phyloP scores from a whole-genome alignment of 2,329 filamentous ascomycete genomes.

The Alternaria incomplexa region DNA sequence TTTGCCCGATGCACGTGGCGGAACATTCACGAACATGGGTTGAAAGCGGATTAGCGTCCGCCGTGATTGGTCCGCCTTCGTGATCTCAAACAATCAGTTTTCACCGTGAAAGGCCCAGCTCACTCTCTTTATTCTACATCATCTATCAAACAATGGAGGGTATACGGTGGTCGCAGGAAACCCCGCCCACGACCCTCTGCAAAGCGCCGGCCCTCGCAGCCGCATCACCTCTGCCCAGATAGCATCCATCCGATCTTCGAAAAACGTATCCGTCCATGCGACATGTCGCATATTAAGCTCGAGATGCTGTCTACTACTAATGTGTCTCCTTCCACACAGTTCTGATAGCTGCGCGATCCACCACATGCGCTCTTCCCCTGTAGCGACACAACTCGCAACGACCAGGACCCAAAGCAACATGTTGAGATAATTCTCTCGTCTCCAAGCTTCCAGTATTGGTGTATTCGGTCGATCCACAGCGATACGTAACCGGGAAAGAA shows the following conservation, averaged over 20 bases:
- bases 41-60: constrained; percentile 2
- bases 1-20: constrained; percentile 10
- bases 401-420: constrained; percentile 32
- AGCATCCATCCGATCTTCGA: constrained; percentile 10
- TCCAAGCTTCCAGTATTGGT: constrained; percentile 9
- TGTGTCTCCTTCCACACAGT: constrained; percentile 8
- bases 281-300: constrained; percentile 19
- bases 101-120: no score
- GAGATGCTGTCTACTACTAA: constrained; percentile 9
- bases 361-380: constrained; percentile 13
- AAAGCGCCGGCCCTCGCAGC: neutral
- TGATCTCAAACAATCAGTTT: no score
- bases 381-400: constrained; percentile 19
- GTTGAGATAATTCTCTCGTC: constrained; percentile 20
- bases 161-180: neutral
- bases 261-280: constrained; percentile 32
- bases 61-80: constrained; percentile 12
- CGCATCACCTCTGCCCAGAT: constrained; percentile 9
- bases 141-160: neutral
- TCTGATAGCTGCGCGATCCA: constrained; percentile 22
- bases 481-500: neutral
- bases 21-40: constrained; percentile 12
- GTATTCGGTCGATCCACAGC: neutral
- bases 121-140: neutral
- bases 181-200: neutral